Evolutionary conservation across 148 eudicot genomes (phyloP), one percentile per base, ranked within the genome.

Genomic region (Cornus florida): DNA sequence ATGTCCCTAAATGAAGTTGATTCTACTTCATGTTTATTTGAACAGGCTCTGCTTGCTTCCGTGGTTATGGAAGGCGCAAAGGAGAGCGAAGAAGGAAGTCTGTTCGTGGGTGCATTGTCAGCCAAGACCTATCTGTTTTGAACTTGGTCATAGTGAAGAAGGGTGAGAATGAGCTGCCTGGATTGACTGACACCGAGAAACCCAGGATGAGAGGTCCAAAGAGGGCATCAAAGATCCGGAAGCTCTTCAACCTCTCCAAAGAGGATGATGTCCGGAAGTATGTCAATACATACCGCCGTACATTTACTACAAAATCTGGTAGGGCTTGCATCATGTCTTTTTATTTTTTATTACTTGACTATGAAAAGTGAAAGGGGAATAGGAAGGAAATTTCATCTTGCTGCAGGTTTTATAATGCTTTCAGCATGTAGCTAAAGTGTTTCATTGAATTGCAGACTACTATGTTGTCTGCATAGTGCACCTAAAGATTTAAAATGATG

Each of bases 31-130:
- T 17, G 46, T 69, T 74, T 68, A 38, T 39, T 46, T 82, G 19
- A 24, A 57, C 72, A 83, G 86, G 86, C 6, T 80, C 86, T 48
- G 74, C 83, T 12, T 83, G 86, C 77, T 83, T 83, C 70, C 79
- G 83, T 38, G 86, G 86, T 35, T 19, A 75, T 72, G 86, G 83
- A n/a, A 83, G 86, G 78, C 79, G 83, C 24, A 80, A 76, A 23
- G 86, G 86, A 22, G 86, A 83, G 77, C 79, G 86, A 4, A 75
- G 83, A 38, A 83, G 86, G 86, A 83, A 83, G 80, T 83, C 86
- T 83, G 86, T 83, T 11, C 79, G 83, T 75, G 86, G 86, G 38
- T 83, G 86, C 75, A 83, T 83, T 73, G 86, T 83, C 6, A 83
- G 86, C 75, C 86, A 76, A 5, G 86, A 83, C 65, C 86, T 83